Evolutionary conservation across 331 rosid species (phyloP).

Genomic region (Pyracantha coccinea): DNA sequence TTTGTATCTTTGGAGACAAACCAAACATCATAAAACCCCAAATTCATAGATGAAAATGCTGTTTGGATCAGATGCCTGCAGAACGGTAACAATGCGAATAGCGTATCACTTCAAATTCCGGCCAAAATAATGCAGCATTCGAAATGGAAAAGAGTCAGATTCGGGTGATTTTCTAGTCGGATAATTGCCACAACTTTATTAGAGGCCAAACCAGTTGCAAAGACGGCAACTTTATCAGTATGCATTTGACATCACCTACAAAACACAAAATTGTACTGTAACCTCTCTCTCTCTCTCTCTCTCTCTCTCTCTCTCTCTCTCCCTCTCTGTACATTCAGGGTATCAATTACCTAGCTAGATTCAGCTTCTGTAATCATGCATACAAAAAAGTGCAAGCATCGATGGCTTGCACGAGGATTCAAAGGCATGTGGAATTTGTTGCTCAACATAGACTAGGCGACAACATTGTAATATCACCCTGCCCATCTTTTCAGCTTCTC

Average conservation of each 20-base stretch:
- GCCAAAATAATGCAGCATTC: background rate
- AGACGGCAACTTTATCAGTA: conserved; percentile 14
- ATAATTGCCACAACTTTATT: background rate
- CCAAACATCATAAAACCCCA: background rate
- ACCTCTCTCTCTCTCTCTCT: conserved; percentile 20
- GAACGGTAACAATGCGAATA: background rate
- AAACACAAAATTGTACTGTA: conserved; percentile 7
- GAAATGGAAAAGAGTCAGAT: background rate
- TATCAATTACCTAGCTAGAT: conserved; percentile 11
- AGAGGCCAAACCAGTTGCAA: conserved; percentile 23
- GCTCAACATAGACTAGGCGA: conserved; percentile 5
- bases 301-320: background rate
- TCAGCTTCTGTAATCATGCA: conserved; percentile 16
- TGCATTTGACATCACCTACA: conserved; percentile 2
- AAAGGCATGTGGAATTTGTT: conserved; percentile 13
- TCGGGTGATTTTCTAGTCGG: background rate
- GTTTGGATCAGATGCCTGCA: background rate
- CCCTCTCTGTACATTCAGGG: conserved; percentile 35
- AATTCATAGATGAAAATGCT: background rate
- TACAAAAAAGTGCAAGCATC: conserved; percentile 16
- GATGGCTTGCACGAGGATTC: conserved; percentile 22
- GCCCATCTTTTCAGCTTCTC: conserved; percentile 31
- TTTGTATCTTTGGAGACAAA: background rate
- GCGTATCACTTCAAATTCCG: background rate
- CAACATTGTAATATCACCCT: conserved; percentile 15